A percentile compares a stretch with the other conserved stretches of the same genome.
Evolutionary conservation across 2,329 filamentous ascomycete genomes (phyloP).

Genomic region (Trichoderma breve): DNA sequence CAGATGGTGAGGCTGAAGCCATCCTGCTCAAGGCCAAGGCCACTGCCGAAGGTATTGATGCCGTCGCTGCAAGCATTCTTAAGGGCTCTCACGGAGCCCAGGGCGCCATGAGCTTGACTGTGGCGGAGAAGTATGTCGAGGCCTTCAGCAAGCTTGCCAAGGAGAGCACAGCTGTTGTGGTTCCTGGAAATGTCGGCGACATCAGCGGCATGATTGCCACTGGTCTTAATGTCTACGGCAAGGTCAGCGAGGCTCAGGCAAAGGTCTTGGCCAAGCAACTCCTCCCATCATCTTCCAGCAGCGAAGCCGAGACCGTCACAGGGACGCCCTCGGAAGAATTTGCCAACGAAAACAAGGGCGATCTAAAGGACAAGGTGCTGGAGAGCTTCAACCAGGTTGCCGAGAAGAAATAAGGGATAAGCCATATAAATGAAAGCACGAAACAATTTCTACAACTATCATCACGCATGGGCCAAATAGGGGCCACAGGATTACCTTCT

Average conservation of each 20-base stretch:
- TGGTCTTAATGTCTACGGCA: slow-evolving; percentile 91
- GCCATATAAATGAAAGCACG: neutral
- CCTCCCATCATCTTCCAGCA: slow-evolving; percentile 32
- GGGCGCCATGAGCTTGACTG: slow-evolving; percentile 77
- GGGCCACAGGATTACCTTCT: neutral
- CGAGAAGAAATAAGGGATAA: slow-evolving; percentile 30
- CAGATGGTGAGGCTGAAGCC: slow-evolving; percentile 89
- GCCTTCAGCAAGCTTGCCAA: slow-evolving; percentile 90
- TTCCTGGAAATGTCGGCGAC: slow-evolving; percentile 95
- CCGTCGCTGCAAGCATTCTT: slow-evolving; percentile 73
- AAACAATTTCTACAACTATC: neutral
- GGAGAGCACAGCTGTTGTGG: slow-evolving; percentile 92
- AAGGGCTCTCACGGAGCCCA: slow-evolving; percentile 74
- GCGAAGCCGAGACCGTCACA: neutral
- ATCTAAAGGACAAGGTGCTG: slow-evolving; percentile 41
- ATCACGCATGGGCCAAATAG: neutral
- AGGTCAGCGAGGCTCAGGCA: slow-evolving; percentile 78
- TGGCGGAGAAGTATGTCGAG: slow-evolving; percentile 97
- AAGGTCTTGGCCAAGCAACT: slow-evolving; percentile 60
- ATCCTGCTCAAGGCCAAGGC: slow-evolving; percentile 83
- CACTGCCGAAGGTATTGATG: slow-evolving; percentile 84
- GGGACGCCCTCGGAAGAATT: slow-evolving; percentile 18
- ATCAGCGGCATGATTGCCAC: slow-evolving; percentile 96
- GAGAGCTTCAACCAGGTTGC: slow-evolving; percentile 41
- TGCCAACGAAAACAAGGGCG: slow-evolving; percentile 24